Percentiles rank a stretch among this genome's conserved stretches.
Conservation (phyloP, 1,284 basidiomycete genomes). For the Leccinum griseonigrum region DNA sequence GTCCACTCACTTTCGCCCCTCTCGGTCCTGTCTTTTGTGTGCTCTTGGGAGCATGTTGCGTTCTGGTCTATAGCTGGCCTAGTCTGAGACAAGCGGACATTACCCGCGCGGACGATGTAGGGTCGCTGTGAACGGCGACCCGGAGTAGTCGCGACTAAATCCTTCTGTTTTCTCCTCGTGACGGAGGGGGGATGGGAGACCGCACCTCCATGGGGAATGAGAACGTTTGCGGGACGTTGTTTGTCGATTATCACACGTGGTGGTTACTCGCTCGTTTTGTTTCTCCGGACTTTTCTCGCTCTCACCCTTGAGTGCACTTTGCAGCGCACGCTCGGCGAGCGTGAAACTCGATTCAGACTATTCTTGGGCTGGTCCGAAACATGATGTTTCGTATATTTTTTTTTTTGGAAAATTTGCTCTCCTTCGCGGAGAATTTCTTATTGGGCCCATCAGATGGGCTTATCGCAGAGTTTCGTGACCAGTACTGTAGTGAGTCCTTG, state of each 20-base stretch:
- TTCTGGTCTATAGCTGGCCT: neutral
- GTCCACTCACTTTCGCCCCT: neutral
- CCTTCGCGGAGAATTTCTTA: slow-evolving; percentile 16
- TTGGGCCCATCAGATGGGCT: too few relatives aligned
- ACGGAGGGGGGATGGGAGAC: neutral
- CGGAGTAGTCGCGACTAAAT: neutral
- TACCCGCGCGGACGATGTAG: neutral
- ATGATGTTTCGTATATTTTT: slow-evolving; percentile 19
- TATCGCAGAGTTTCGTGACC: too few relatives aligned
- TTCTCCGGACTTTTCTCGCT: neutral
- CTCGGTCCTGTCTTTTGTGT: neutral
- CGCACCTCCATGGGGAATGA: neutral
- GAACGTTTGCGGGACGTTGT: neutral
- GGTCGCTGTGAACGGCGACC: neutral
- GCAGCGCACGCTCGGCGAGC: slow-evolving; percentile 18
- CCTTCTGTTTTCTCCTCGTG: neutral
- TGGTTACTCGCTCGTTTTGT: neutral
- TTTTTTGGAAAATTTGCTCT: neutral
- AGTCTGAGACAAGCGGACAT: neutral
- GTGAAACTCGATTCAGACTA: slow-evolving; percentile 38
- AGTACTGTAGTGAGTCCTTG: too few relatives aligned
- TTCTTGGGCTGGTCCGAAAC: slow-evolving; percentile 29
- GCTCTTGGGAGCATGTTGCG: neutral
- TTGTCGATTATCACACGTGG: neutral
- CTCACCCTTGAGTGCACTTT: slow-evolving; percentile 32